These are phyloP conservation scores for Periconia macrospinosa DNA, from an alignment of 2,329 filamentous ascomycete species.

Conservation along the genomic window DNA sequence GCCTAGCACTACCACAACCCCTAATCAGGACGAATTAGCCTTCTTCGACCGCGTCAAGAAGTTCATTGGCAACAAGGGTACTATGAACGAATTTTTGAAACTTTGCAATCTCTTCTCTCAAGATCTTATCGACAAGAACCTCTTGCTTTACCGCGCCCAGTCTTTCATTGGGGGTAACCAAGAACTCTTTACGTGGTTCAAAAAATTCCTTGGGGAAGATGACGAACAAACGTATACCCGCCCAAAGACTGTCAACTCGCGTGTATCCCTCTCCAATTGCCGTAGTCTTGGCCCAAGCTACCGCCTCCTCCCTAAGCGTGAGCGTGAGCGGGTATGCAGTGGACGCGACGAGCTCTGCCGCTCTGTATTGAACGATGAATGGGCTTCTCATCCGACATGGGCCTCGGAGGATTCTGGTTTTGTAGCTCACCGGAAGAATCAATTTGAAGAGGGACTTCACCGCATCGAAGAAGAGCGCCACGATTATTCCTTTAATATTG, in stretches of 20 bases:
- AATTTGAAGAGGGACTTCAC: slow-evolving; percentile 90
- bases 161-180: slow-evolving; percentile 85
- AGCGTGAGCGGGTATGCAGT: slow-evolving; percentile 88
- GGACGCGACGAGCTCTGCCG: slow-evolving; percentile 94
- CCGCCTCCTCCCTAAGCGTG: slow-evolving; percentile 84
- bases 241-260: slow-evolving; percentile 72
- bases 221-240: slow-evolving; percentile 52
- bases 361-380: slow-evolving; percentile 92
- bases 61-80: slow-evolving; percentile 86
- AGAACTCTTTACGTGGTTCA: slow-evolving; percentile 89
- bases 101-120: slow-evolving; percentile 94
- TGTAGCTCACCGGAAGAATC: slow-evolving; percentile 95
- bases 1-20: slow-evolving; percentile 71
- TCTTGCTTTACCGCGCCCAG: slow-evolving; percentile 79
- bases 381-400: slow-evolving; percentile 98
- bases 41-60: slow-evolving; percentile 99
- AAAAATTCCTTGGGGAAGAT: slow-evolving; percentile 77
- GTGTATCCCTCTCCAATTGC: slow-evolving; percentile 93
- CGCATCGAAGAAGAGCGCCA: slow-evolving; percentile 97
- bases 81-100: slow-evolving; percentile 95
- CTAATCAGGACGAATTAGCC: slow-evolving; percentile 79
- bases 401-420: slow-evolving; percentile 97
- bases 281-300: slow-evolving; percentile 96
- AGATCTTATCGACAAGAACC: slow-evolving; percentile 84
- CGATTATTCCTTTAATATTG: slow-evolving; percentile 98